Evolutionary conservation across 257 asterid species (phyloP).

Genomic region (Jacaranda mimosifolia): DNA sequence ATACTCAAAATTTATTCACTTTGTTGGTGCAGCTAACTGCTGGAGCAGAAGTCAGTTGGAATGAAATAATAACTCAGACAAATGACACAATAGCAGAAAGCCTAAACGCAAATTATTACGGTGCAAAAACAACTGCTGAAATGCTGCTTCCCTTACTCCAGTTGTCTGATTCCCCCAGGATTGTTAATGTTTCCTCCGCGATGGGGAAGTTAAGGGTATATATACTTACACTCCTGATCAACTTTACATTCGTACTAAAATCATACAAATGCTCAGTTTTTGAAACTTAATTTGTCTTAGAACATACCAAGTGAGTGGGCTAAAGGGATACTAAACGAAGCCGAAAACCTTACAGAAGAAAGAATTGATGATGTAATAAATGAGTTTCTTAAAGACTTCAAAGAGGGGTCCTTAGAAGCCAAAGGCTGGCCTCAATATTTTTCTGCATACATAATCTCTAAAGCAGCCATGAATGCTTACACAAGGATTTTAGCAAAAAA

Average conservation of each 20-base stretch:
- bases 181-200: constrained; percentile 58
- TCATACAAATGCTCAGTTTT: constrained; percentile 28
- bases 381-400: constrained; percentile 56
- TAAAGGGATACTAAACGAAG: constrained; percentile 47
- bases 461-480: constrained; percentile 68
- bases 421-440: constrained; percentile 64
- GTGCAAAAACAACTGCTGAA: constrained; percentile 56
- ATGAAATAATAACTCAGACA: too few species aligned
- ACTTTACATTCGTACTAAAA: background rate
- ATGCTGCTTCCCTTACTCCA: constrained; percentile 65
- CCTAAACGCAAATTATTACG: constrained; percentile 65
- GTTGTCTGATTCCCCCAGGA: constrained; percentile 63
- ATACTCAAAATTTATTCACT: background rate
- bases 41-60: constrained; percentile 40
- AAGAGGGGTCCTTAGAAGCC: constrained; percentile 45
- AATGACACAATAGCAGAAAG: too few species aligned
- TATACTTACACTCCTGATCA: background rate
- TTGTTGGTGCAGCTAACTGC: constrained; percentile 39
- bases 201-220: constrained; percentile 52
- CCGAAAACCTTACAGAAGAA: constrained; percentile 54
- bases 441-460: constrained; percentile 56
- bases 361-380: constrained; percentile 56
- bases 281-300: constrained; percentile 37
- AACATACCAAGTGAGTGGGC: constrained; percentile 57
- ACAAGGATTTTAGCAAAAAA: constrained; percentile 56